Conservation (phyloP, 306 rosid genomes). For the Alnus glutinosa region DNA sequence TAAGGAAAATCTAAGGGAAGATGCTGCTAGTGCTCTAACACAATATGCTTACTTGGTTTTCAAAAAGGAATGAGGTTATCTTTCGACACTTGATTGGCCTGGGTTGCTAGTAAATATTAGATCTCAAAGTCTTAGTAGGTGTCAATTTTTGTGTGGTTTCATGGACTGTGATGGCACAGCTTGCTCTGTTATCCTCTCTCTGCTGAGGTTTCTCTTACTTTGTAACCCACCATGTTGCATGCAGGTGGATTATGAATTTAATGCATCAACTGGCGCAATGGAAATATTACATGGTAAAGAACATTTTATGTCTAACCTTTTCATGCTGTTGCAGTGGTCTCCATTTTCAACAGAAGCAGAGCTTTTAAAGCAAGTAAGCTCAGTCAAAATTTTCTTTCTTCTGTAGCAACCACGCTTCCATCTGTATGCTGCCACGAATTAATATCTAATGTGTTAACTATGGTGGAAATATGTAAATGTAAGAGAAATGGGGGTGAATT, state of each 20-base stretch:
- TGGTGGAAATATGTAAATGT: too few relatives aligned
- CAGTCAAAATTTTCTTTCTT: slow-evolving; percentile 6
- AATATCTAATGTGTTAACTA: too few relatives aligned
- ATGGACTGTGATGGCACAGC: slow-evolving; percentile 18
- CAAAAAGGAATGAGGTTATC: not conserved
- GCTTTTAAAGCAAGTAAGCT: slow-evolving; percentile 80
- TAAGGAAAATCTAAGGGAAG: too few relatives aligned
- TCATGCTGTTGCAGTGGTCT: slow-evolving; percentile 75
- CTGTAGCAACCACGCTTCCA: not conserved
- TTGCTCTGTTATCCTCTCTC: slow-evolving; percentile 21
- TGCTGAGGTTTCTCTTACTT: not conserved
- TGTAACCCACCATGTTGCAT: slow-evolving; percentile 26
- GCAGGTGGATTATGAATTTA: slow-evolving; percentile 78
- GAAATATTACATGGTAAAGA: slow-evolving; percentile 61
- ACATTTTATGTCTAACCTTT: slow-evolving; percentile 64
- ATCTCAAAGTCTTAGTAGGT: not conserved
- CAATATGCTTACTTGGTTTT: not conserved
- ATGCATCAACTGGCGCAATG: slow-evolving; percentile 46
- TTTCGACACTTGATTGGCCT: not conserved
- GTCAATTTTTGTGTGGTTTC: slow-evolving; percentile 6
- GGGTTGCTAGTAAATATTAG: slow-evolving; percentile 7
- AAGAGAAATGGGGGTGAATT: too few relatives aligned
- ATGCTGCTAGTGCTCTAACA: not conserved
- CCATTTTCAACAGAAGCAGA: slow-evolving; percentile 85
- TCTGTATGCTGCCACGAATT: not conserved